Base-by-base conservation (phyloP, 2,329 filamentous ascomycete species). In the Sclerotinia glacialis region DNA sequence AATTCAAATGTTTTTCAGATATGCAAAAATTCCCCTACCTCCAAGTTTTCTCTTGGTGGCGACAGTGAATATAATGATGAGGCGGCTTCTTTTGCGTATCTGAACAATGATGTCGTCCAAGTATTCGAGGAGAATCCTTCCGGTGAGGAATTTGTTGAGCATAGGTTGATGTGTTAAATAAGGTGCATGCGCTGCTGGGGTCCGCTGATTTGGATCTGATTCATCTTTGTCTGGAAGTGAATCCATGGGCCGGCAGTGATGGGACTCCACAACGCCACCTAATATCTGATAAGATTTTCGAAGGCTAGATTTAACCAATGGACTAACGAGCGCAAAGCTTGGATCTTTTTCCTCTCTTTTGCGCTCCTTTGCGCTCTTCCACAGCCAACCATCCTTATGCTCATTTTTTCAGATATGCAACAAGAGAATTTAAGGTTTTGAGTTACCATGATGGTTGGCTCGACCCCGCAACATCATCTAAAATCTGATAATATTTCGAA, bases 1-100 rank as follows among this genome's bases (percentile, higher is more conserved):
- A 60, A 60, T 37, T 37, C 47, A 28, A 21, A 60, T 60, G 21
- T 60, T n/a, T 44, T 34, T 60, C 42, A 60, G 42, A 60, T 47
- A 47, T 34, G 56, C 26, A 60, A 47, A 26, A 59, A 23, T 46
- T 23, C 14, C 21, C 21, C 3, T 12, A 18, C 6, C 21, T 55
- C 23, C n/a, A 26, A 37, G 1, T 55, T 26, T 16, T 11, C 18
- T 34, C 42, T 11, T 59, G 40, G 6, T 11, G 5, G 18, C 42
- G 11, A 31, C 26, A 46, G 18, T 59, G 40, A 59, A 46, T 59
- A 46, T 12, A 46, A 59, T n/a, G 12, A 7, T 28, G 42, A 1
- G 5, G 37, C 26, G 2, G 28, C 11, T 46, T n/a, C 28, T 47
- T 6, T 47, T 59, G 26, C 26, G 47, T 23, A 46, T 23, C 26